phyloP scores from a whole-genome alignment of 306 rosid genomes.

The cucumber (Cucumis sativus) region Cucumber_9930_V3 NC_026658.2:567001-567500 shows the following conservation, averaged over 20 bases:
- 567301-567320: constrained; percentile 61
- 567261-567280: not conserved
- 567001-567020: constrained; percentile 78
- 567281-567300: not conserved
- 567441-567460: constrained; percentile 80
- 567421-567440: constrained; percentile 41
- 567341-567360: constrained; percentile 59
- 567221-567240: constrained; percentile 49
- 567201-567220: constrained; percentile 64
- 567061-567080: not conserved
- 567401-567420: constrained; percentile 70
- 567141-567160: constrained; percentile 75
- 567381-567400: constrained; percentile 61
- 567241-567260: not conserved
- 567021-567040: constrained; percentile 78
- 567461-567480: constrained; percentile 94
- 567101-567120: constrained; percentile 4
- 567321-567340: constrained; percentile 87
- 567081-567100: not conserved
- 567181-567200: constrained; percentile 65
- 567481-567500: constrained; percentile 42
- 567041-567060: not conserved
- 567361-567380: constrained; percentile 73
- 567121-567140: constrained; percentile 61
- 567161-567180: constrained; percentile 64